Base-by-base conservation (phyloP, 2,329 filamentous ascomycete species). In the Xylaria sp. region DNA sequence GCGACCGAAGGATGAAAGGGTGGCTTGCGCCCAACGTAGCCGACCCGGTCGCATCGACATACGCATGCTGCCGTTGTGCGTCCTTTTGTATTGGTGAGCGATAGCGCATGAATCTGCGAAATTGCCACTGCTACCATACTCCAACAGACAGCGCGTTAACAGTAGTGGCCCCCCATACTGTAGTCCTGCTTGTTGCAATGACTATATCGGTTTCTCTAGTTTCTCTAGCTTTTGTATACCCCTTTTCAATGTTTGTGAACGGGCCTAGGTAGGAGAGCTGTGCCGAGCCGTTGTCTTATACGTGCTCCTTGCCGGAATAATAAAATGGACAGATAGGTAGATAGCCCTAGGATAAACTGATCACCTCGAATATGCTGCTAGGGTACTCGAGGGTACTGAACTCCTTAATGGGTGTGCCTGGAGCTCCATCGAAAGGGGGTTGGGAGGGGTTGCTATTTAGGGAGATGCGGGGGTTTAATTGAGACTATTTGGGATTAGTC, bases 381-480 rank as follows among this genome's bases (percentile, higher is more conserved):
- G 18, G 31, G 28, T n/a, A 31, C 13, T 28, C n/a, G n/a, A n/a
- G n/a, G n/a, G n/a, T 54, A 3, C 39, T 46, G 12, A n/a, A 20
- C 33, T 55, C 28, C 52, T 36, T 33, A 12, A 18, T 54, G 51
- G 28, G 10, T 43, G 10, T 43, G 41, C 39, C 55, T 58, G 10
- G 33, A 46, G 12, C 57, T 18, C 57, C 25, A 49, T 46, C 1
- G 28, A 33, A 60, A 49, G 57, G 57, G 57, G 28, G 23, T 55
- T 20, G 28, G 33, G 52, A 36, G 28, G 25, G 28, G 33, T 13
- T 49, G 43, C 57, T 60, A 60, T 36, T 60, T 60, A 62, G 61
- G 36, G 43, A 33, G 57, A 67, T 62, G 61, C 63, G 64, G 68
- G 65, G 68, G 68, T 70, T 70, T 70, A 70, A 70, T 70, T 67